A percentile compares a stretch with the other conserved stretches of the same genome.
These are phyloP conservation scores for Acanthamoeba castellanii DNA, from an alignment of 208 protist species.

Conservation along the genomic window DNA sequence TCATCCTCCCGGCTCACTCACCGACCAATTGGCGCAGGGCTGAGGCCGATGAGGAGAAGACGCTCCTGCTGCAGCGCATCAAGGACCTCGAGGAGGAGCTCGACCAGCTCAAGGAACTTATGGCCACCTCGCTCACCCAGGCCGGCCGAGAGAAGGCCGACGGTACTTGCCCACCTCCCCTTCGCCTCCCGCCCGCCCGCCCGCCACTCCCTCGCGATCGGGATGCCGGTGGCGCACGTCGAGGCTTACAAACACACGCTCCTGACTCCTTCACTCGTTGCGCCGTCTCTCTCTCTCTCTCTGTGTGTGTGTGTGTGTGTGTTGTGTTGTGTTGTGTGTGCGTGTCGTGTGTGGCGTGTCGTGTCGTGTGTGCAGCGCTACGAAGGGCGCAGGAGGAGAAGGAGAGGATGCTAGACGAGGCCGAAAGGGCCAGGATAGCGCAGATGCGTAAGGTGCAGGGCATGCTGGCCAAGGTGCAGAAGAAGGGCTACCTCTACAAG, in stretches of 20 bases:
- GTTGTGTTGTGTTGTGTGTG: too few relatives aligned
- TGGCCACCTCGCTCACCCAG: slow-evolving; percentile 4
- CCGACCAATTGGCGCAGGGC: too few relatives aligned
- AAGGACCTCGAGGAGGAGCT: slow-evolving; percentile 58
- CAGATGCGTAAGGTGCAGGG: slow-evolving; percentile 37
- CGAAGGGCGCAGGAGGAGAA: not conserved
- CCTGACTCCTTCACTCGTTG: too few relatives aligned
- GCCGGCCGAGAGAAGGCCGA: slow-evolving; percentile 43
- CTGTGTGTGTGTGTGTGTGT: too few relatives aligned
- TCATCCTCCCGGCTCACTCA: too few relatives aligned
- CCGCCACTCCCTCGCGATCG: too few relatives aligned
- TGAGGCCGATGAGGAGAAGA: slow-evolving; percentile 41
- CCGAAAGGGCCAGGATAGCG: not conserved
- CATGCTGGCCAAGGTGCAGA: slow-evolving; percentile 36
- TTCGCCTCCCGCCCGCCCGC: too few relatives aligned
- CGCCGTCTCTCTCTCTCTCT: too few relatives aligned
- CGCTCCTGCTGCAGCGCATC: slow-evolving; percentile 42
- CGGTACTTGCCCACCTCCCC: too few relatives aligned
- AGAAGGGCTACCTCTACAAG: not conserved
- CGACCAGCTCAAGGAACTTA: slow-evolving; percentile 25
- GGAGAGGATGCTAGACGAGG: not conserved
- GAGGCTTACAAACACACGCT: too few relatives aligned
- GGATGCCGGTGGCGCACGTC: too few relatives aligned
- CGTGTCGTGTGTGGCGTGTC: too few relatives aligned
- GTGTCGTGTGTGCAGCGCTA: not conserved